Conservation (phyloP, 371 early-diverging fungal genomes). For the Rhizopus sp. region DNA sequence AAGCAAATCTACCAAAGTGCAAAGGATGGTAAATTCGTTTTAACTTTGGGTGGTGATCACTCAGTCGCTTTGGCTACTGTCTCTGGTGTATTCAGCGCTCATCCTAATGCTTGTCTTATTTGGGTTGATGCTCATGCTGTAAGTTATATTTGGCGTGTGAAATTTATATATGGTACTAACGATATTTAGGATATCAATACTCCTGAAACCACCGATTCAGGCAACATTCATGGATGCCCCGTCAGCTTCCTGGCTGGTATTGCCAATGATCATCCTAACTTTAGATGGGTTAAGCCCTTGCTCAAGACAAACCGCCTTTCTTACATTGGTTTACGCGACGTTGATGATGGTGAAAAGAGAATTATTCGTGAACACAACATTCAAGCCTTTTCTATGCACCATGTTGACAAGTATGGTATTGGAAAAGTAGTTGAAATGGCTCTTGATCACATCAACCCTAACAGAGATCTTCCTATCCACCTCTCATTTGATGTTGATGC, state of each 20-base stretch:
- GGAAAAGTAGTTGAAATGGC: constrained; percentile 95
- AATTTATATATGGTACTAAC: neutral
- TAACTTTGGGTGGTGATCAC: constrained; percentile 97
- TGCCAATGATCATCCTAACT: constrained; percentile 67
- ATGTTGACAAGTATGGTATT: constrained; percentile 95
- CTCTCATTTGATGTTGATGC: constrained; percentile 96
- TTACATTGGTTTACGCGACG: constrained; percentile 96
- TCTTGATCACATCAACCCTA: constrained; percentile 84
- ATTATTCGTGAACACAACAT: constrained; percentile 78
- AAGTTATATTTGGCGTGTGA: constrained; percentile 32
- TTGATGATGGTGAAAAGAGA: constrained; percentile 86
- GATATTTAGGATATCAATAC: constrained; percentile 89
- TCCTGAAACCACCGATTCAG: constrained; percentile 82
- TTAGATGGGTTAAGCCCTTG: constrained; percentile 84
- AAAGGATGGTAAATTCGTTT: constrained; percentile 75
- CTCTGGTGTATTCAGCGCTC: constrained; percentile 76
- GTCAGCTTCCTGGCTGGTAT: constrained; percentile 90
- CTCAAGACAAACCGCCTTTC: constrained; percentile 78
- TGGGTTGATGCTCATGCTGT: constrained; percentile 98
- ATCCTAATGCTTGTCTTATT: constrained; percentile 87
- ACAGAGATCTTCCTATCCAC: constrained; percentile 84
- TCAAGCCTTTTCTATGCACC: constrained; percentile 96
- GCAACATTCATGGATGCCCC: constrained; percentile 97
- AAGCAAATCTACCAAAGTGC: constrained; percentile 62
- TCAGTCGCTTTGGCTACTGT: constrained; percentile 92